Conservation (phyloP, 78 protist species). For the Anaeramoeba ignava region DNA sequence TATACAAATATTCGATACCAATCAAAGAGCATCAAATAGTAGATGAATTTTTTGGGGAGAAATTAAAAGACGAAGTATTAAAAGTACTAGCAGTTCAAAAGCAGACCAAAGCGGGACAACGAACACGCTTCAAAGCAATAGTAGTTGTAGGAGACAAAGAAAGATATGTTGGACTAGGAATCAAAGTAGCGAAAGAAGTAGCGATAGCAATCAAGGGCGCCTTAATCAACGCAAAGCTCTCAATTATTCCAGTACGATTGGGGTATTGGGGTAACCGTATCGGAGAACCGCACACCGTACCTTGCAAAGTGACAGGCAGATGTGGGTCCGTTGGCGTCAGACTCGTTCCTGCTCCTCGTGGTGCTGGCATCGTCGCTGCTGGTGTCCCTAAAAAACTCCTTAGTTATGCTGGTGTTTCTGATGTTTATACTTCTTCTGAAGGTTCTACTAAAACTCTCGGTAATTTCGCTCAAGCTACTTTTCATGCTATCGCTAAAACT, state of each 20-base stretch:
- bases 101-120: conserved; percentile 99
- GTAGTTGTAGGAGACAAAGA: conserved; percentile 78
- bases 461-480: conserved; percentile 94
- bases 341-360: conserved; percentile 99
- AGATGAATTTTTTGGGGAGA: conserved; percentile 65
- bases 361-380: conserved; percentile 99
- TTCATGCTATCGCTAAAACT: conserved; percentile 76
- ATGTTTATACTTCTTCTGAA: conserved; percentile 86
- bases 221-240: conserved; percentile 85
- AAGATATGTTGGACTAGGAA: conserved; percentile 99
- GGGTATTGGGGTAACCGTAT: conserved; percentile 99
- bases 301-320: conserved; percentile 96
- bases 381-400: conserved; percentile 90
- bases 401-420: conserved; percentile 92
- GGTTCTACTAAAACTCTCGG: conserved; percentile 97
- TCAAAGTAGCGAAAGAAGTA: conserved; percentile 95
- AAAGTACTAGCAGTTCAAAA: conserved; percentile 98
- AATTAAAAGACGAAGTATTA: conserved; percentile 93
- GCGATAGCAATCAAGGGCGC: conserved; percentile 99
- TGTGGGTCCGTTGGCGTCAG: conserved; percentile 96
- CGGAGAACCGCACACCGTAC: conserved; percentile 99
- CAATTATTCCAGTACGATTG: conserved; percentile 93
- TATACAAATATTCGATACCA: conserved; percentile 94
- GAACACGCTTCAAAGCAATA: conserved; percentile 97
- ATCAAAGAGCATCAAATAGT: conserved; percentile 98